phyloP scores from a whole-genome alignment of 192 early-diverging fungal species.

The Coemansia sp. region DNA sequence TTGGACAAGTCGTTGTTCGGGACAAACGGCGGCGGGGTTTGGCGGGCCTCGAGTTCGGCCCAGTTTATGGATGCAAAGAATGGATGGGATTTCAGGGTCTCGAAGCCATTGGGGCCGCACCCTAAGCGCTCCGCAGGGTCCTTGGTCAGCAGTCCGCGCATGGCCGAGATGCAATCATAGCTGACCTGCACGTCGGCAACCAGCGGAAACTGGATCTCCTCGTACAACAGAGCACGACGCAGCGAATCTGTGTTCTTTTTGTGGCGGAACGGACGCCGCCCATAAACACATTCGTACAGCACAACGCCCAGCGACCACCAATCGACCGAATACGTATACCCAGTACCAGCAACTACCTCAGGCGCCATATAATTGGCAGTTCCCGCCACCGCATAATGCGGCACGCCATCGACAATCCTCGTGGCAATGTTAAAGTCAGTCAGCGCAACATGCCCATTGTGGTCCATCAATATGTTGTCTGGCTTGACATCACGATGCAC shows the following conservation, averaged over 20 bases:
- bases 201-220: slow-evolving; percentile 64
- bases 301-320: slow-evolving; percentile 96
- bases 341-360: slow-evolving; percentile 64
- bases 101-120: slow-evolving; percentile 68
- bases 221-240: slow-evolving; percentile 63
- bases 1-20: slow-evolving; percentile 88
- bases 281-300: slow-evolving; percentile 86
- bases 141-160: slow-evolving; percentile 73
- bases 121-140: slow-evolving; percentile 79
- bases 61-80: slow-evolving; percentile 81
- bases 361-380: slow-evolving; percentile 92
- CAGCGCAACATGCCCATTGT: slow-evolving; percentile 82
- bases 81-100: slow-evolving; percentile 69
- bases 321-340: slow-evolving; percentile 83
- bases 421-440: slow-evolving; percentile 98
- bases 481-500: slow-evolving; percentile 97
- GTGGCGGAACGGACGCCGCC: slow-evolving; percentile 68
- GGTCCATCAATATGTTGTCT: slow-evolving; percentile 80
- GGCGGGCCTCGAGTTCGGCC: slow-evolving; percentile 69
- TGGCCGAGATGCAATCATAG: slow-evolving; percentile 68
- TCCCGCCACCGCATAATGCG: slow-evolving; percentile 80
- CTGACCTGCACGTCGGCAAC: slow-evolving; percentile 55
- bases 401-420: slow-evolving; percentile 56
- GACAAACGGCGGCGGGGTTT: slow-evolving; percentile 75
- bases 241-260: slow-evolving; percentile 61